These are phyloP conservation scores for Ustilago sp. DNA, from an alignment of 1,284 basidiomycete species.

Conservation along the genomic window DNA sequence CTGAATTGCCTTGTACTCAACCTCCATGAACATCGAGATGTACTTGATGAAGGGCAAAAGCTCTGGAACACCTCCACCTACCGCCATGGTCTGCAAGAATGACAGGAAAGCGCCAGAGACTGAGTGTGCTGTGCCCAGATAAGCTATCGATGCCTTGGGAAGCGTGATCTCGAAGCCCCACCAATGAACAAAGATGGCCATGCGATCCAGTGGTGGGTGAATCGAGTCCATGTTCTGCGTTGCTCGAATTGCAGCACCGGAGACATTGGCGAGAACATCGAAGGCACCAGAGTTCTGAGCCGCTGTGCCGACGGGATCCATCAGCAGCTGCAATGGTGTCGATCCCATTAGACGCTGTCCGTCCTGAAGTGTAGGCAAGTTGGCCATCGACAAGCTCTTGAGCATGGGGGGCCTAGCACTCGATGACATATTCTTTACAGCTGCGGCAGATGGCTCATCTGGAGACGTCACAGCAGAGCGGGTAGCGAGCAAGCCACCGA, in stretches of 20 bases:
- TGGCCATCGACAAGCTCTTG: conserved; percentile 39
- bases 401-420: conserved; percentile 27
- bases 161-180: conserved; percentile 67
- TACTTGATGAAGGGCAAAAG: conserved; percentile 64
- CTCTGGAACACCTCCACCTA: conserved; percentile 60
- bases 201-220: conserved; percentile 59
- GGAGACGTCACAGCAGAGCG: conserved; percentile 1
- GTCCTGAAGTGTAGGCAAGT: conserved; percentile 34
- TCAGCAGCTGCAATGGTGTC: conserved; percentile 48
- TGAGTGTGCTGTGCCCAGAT: conserved; percentile 61
- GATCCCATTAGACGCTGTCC: conserved; percentile 45
- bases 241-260: conserved; percentile 47
- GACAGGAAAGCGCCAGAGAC: conserved; percentile 58
- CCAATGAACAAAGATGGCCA: conserved; percentile 66
- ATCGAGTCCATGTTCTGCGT: conserved; percentile 50
- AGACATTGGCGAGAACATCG: conserved; percentile 52
- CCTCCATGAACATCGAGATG: conserved; percentile 60
- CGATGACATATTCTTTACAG: not conserved
- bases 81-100: conserved; percentile 62
- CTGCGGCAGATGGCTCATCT: not conserved
- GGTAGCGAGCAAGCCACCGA: conserved; percentile 29
- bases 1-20: conserved; percentile 63
- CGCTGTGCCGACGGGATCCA: conserved; percentile 41
- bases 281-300: conserved; percentile 55
- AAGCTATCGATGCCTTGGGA: conserved; percentile 55